Evolutionary conservation across 2,329 filamentous ascomycete genomes (phyloP).

Genomic region (Samsoniella hepiali): DNA sequence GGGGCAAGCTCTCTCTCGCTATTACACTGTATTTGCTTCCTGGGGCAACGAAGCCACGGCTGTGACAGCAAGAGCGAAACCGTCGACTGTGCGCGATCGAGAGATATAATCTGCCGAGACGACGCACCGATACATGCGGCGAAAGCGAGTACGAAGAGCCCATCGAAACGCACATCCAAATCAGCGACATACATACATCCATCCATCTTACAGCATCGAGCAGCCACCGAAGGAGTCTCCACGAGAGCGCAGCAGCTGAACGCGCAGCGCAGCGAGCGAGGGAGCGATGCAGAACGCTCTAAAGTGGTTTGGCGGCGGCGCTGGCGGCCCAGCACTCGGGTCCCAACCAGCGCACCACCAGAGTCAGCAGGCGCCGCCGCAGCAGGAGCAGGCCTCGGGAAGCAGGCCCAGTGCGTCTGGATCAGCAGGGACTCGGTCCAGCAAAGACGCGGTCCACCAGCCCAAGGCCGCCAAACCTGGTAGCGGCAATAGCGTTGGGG

Average conservation of each 20-base stretch:
- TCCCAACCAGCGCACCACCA: background rate
- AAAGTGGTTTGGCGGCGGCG: constrained; percentile 7
- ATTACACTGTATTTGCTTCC: background rate
- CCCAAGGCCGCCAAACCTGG: constrained; percentile 4
- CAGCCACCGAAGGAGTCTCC: background rate
- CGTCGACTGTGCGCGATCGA: background rate
- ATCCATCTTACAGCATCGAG: background rate
- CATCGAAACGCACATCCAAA: background rate
- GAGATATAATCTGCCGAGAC: background rate
- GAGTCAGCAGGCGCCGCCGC: background rate
- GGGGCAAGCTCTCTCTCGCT: background rate
- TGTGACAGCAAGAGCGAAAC: background rate
- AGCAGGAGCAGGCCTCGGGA: background rate
- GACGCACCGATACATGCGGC: background rate
- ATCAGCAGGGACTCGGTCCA: constrained; percentile 1
- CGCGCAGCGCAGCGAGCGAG: background rate
- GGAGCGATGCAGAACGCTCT: constrained; percentile 12
- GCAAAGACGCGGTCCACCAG: background rate
- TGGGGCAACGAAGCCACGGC: background rate
- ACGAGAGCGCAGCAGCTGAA: constrained; percentile 4
- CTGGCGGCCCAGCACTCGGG: background rate
- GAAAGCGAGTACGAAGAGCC: background rate
- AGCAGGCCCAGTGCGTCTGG: background rate
- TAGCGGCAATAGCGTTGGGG: constrained; percentile 9
- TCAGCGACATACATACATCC: background rate